These are phyloP conservation scores for Rhipidocladum racemiflorum DNA, from an alignment of 176 grass and related monocot species.

Conservation along the genomic window DNA sequence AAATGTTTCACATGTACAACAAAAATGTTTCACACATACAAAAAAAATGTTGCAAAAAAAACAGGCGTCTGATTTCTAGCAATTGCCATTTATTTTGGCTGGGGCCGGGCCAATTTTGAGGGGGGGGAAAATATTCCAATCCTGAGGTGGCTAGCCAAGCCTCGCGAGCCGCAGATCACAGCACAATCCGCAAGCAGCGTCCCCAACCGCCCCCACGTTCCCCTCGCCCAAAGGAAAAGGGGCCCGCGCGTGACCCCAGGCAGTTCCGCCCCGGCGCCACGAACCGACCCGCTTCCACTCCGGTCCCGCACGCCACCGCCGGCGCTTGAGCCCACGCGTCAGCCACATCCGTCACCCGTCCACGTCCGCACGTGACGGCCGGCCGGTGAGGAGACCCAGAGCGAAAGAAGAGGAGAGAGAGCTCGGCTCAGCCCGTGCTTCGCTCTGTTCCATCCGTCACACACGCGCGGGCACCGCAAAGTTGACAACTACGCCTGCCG, in stretches of 20 bases:
- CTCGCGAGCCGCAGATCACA: not conserved
- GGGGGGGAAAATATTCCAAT: not conserved
- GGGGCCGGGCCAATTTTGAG: not conserved
- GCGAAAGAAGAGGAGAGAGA: too few species aligned
- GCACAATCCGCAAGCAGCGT: not conserved
- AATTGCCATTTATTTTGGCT: too few species aligned
- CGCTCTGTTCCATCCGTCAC: conserved; percentile 13
- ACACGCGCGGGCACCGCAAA: not conserved
- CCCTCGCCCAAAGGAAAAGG: not conserved
- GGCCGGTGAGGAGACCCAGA: not conserved
- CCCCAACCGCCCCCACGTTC: not conserved
- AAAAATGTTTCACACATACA: too few species aligned
- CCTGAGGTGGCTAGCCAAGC: not conserved
- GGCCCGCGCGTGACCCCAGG: not conserved
- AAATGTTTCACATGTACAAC: too few species aligned
- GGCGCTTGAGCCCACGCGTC: not conserved
- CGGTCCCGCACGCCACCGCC: not conserved
- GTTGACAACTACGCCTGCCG: not conserved
- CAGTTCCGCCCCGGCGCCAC: conserved; percentile 12
- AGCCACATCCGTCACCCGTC: not conserved
- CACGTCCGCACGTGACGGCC: conserved; percentile 25
- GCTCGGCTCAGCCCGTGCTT: not conserved
- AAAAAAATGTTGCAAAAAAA: too few species aligned
- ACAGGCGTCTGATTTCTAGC: too few species aligned
- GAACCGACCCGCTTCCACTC: not conserved